Percentiles rank a stretch among this genome's conserved stretches.
phyloP scores from a whole-genome alignment of 495 filamentous ascomycete species.

The Monascus purpureus region DNA sequence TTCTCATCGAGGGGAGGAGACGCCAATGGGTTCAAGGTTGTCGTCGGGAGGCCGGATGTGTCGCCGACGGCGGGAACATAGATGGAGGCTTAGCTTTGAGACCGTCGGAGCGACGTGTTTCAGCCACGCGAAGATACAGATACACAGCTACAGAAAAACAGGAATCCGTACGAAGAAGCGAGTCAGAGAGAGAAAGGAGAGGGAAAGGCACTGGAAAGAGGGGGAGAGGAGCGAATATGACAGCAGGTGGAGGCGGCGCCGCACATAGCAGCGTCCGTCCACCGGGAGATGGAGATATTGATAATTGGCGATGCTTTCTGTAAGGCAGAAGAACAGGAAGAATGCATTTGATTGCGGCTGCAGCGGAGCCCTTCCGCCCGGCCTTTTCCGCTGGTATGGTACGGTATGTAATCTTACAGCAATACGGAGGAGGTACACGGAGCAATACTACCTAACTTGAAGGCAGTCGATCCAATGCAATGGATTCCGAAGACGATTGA shows the following conservation, averaged over 20 bases:
- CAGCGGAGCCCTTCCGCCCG: slow-evolving; percentile 28
- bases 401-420: no score
- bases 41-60: slow-evolving; percentile 4
- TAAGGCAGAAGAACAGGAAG: no score
- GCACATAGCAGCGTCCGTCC: slow-evolving; percentile 3
- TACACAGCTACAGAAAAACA: no score
- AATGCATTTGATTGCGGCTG: no score
- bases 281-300: no score
- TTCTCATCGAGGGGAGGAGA: not conserved
- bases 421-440: no score
- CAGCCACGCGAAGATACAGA: no score
- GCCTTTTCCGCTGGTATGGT: slow-evolving; percentile 19
- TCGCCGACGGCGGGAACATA: slow-evolving; percentile 15
- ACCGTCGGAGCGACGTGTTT: no score
- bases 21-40: not conserved
- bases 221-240: slow-evolving; percentile 6
- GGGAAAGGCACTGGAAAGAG: slow-evolving; percentile 4
- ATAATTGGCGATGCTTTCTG: no score
- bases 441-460: no score
- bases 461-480: no score
- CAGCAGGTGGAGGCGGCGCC: not conserved
- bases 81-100: slow-evolving; percentile 2
- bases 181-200: slow-evolving; percentile 3
- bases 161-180: slow-evolving; percentile 6
- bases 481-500: no score